Evolutionary conservation across 2,329 filamentous ascomycete genomes (phyloP).

Genomic region (Calonectria pauciramosa): DNA sequence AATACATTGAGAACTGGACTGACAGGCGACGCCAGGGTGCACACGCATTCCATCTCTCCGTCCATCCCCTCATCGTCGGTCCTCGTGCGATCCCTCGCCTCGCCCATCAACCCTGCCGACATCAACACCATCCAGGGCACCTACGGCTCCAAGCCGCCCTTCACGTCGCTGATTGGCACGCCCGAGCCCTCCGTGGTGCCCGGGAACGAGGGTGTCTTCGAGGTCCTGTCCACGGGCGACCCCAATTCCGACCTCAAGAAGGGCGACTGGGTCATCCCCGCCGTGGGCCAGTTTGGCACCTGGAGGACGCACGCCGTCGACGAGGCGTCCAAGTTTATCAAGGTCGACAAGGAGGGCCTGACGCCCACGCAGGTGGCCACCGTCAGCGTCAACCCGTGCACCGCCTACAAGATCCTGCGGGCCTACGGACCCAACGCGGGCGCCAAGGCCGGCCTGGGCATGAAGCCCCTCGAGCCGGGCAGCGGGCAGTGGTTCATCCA

Average conservation of each 20-base stretch:
- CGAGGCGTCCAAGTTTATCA: slow-evolving; percentile 70
- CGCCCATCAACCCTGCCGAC: slow-evolving; percentile 96
- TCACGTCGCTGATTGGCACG: slow-evolving; percentile 83
- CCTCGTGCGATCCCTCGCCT: slow-evolving; percentile 88
- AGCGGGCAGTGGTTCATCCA: slow-evolving; percentile 93
- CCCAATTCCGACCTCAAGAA: slow-evolving; percentile 67
- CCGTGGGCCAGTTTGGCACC: slow-evolving; percentile 85
- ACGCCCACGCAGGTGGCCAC: slow-evolving; percentile 86
- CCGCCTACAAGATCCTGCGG: slow-evolving; percentile 92
- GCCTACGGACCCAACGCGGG: slow-evolving; percentile 74
- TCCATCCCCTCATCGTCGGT: slow-evolving; percentile 74
- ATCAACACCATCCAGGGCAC: slow-evolving; percentile 98
- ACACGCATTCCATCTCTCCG: slow-evolving; percentile 83
- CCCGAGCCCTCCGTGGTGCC: slow-evolving; percentile 80
- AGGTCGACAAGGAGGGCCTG: slow-evolving; percentile 79
- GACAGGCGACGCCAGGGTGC: slow-evolving; percentile 65
- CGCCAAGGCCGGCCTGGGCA: slow-evolving; percentile 60
- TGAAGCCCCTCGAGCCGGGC: slow-evolving; percentile 59
- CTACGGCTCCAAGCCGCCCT: slow-evolving; percentile 87
- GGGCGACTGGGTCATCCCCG: slow-evolving; percentile 96
- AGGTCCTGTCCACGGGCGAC: slow-evolving; percentile 81
- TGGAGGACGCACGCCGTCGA: slow-evolving; percentile 92
- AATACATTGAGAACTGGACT: background rate
- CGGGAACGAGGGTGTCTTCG: slow-evolving; percentile 94
- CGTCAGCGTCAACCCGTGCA: slow-evolving; percentile 92